phyloP scores from a whole-genome alignment of 2,329 filamentous ascomycete species.

The Aplosporella prunicola region DNA sequence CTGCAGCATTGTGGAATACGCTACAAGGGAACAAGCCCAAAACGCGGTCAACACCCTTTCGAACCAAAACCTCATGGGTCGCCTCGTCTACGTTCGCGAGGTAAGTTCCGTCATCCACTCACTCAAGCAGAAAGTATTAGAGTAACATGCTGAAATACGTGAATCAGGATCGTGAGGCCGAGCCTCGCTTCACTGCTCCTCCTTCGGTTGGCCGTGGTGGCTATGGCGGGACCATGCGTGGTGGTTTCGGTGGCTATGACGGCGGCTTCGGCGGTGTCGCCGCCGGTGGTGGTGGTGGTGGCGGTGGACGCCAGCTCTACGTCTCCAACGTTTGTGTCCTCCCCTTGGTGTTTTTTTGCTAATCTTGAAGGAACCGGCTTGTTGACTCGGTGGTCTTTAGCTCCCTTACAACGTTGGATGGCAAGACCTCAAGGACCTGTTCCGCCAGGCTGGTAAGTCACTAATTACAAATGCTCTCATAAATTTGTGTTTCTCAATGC shows the following conservation, averaged over 20 bases:
- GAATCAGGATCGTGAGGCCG: constrained; percentile 83
- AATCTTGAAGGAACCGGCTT: constrained; percentile 10
- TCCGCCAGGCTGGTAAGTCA: constrained; percentile 88
- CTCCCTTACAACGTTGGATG: constrained; percentile 95
- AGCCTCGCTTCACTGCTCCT: constrained; percentile 86
- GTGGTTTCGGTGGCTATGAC: constrained; percentile 33
- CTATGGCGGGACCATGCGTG: constrained; percentile 31
- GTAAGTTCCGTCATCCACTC: constrained; percentile 39
- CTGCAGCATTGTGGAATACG: constrained; percentile 98
- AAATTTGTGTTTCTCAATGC: background rate
- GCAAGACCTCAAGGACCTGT: constrained; percentile 98
- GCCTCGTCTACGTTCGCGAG: constrained; percentile 97
- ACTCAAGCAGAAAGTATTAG: background rate
- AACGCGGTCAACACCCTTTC: constrained; percentile 94
- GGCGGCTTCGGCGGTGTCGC: constrained; percentile 39
- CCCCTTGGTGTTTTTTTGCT: constrained; percentile 12
- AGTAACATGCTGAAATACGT: background rate
- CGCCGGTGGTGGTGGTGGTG: constrained; percentile 42
- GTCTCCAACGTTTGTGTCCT: constrained; percentile 85
- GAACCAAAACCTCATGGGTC: constrained; percentile 98
- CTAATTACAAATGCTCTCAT: constrained; percentile 1
- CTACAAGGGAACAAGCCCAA: constrained; percentile 97
- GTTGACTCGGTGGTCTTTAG: constrained; percentile 40
- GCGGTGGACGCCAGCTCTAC: constrained; percentile 82
- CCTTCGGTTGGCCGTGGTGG: constrained; percentile 39